Base-by-base conservation (phyloP, 169 alveolate genomes). In the Plasmodium chabaudi region DNA sequence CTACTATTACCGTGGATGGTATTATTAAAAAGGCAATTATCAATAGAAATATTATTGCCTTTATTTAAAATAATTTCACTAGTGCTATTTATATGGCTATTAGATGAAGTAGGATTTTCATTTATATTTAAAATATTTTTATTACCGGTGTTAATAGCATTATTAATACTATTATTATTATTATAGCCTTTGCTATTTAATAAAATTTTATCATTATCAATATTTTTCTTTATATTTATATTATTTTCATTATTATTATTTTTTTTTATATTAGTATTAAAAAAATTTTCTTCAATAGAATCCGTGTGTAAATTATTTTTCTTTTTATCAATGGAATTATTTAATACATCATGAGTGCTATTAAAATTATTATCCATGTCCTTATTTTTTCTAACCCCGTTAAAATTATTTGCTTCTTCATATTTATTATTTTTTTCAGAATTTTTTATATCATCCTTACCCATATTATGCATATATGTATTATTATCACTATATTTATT, bases 221-320 rank as follows among this genome's bases (percentile, higher is more conserved):
- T 63, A 63, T 27, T 4, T 39, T 63, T 17, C 53, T 34, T 63
- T 27, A 57, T 19, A 15, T 57, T 57, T 57, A 23, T 57, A 23
- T 19, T 51, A 51, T 51, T 51, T 51, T 12, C 59, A 15, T 15
- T 51, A 51, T 51, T 23, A 21, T 21, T 56, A 56, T 55, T 55
- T 12, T 12, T 55, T 6, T 27, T 61, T 15, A 9, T 49, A 61
- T 63, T 17, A 34, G n/a, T 60, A 17, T 46, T 55, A 39, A 72
- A 57, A 49, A 47, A 57, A 7, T 25, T 39, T 27, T 59, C 59
- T 72, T 55, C 10, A 59, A 42, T 15, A 13, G 87, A 9, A 56
- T 1, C 68, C 4, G 21, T 23, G 34, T 34, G 72, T 15, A 21
- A n/a, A 72, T 59, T 59, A 39, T 42, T 10, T 5, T 63, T 63